phyloP scores from a whole-genome alignment of 768 basidiomycete species.

The Leccinum rimulosum region DNA sequence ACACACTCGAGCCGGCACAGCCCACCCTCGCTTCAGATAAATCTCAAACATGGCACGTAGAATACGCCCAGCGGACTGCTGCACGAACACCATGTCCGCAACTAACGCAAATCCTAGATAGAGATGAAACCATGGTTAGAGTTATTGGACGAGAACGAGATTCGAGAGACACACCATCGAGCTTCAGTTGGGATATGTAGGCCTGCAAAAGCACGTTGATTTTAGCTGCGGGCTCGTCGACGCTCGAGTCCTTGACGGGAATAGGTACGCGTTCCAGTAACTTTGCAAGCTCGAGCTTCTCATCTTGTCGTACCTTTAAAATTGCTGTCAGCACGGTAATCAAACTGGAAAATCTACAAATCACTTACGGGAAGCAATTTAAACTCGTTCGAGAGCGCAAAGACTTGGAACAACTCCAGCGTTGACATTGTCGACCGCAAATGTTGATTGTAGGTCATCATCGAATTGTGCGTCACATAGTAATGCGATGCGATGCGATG shows the following conservation, averaged over 20 bases:
- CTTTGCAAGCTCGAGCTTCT: slow-evolving; percentile 88
- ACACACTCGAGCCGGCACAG: slow-evolving; percentile 86
- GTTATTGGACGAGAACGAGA: not conserved
- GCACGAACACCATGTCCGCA: slow-evolving; percentile 94
- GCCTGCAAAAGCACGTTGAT: slow-evolving; percentile 95
- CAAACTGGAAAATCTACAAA: slow-evolving; percentile 22
- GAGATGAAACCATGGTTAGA: not conserved
- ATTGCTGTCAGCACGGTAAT: too few relatives aligned
- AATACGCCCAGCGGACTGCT: slow-evolving; percentile 96
- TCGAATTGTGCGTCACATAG: slow-evolving; percentile 92
- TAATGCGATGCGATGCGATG: slow-evolving; percentile 95
- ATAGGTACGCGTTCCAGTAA: slow-evolving; percentile 93
- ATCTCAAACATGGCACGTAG: slow-evolving; percentile 97
- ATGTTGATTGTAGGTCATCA: slow-evolving; percentile 96
- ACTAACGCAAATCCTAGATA: slow-evolving; percentile 72
- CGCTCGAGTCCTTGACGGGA: slow-evolving; percentile 93
- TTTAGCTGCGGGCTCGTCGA: slow-evolving; percentile 95
- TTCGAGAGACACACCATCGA: slow-evolving; percentile 57
- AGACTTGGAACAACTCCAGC: slow-evolving; percentile 92
- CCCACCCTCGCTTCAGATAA: slow-evolving; percentile 98
- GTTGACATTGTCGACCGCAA: slow-evolving; percentile 81
- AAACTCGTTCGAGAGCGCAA: slow-evolving; percentile 94
- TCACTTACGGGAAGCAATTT: slow-evolving; percentile 73
- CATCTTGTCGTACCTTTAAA: slow-evolving; percentile 63
- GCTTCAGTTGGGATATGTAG: slow-evolving; percentile 90